Conservation (phyloP, 1,139 yeast genomes). For the Trichomonascaceae sp. region DNA sequence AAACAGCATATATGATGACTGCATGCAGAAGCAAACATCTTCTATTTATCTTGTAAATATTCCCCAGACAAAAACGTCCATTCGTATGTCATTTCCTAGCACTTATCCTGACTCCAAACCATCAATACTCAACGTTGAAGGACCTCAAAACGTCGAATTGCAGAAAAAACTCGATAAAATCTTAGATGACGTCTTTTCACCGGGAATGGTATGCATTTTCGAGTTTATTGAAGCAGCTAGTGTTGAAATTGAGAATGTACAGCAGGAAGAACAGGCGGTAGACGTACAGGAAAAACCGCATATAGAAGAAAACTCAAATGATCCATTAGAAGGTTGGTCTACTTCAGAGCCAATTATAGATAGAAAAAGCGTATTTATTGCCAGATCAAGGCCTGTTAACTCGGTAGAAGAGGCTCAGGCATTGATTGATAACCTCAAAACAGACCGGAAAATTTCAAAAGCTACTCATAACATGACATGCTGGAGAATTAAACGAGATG, state of each 20-base stretch:
- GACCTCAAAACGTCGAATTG: slow-evolving; percentile 35
- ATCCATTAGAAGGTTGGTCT: slow-evolving; percentile 56
- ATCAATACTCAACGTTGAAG: slow-evolving; percentile 32
- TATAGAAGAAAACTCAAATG: not conserved
- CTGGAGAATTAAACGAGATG: slow-evolving; percentile 59
- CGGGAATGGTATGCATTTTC: slow-evolving; percentile 72
- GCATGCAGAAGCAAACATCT: slow-evolving; percentile 38
- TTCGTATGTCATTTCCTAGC: slow-evolving; percentile 65
- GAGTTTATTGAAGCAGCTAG: slow-evolving; percentile 68
- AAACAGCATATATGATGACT: slow-evolving; percentile 81
- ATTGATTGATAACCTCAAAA: slow-evolving; percentile 46
- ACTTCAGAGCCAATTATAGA: slow-evolving; percentile 73
- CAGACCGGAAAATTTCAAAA: slow-evolving; percentile 59
- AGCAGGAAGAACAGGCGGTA: not conserved
- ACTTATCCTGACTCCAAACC: slow-evolving; percentile 65
- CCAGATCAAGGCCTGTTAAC: slow-evolving; percentile 56
- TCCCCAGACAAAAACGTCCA: slow-evolving; percentile 55
- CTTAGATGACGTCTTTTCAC: slow-evolving; percentile 43
- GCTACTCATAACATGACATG: slow-evolving; percentile 83
- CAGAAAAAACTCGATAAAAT: slow-evolving; percentile 45
- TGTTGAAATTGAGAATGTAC: slow-evolving; percentile 23
- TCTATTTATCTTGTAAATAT: slow-evolving; percentile 47
- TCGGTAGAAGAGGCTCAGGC: slow-evolving; percentile 60
- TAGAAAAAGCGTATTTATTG: slow-evolving; percentile 81
- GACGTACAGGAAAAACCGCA: slow-evolving; percentile 24